Evolutionary conservation across 257 asterid genomes (phyloP).

Genomic region (Cynanchum wilfordii): DNA sequence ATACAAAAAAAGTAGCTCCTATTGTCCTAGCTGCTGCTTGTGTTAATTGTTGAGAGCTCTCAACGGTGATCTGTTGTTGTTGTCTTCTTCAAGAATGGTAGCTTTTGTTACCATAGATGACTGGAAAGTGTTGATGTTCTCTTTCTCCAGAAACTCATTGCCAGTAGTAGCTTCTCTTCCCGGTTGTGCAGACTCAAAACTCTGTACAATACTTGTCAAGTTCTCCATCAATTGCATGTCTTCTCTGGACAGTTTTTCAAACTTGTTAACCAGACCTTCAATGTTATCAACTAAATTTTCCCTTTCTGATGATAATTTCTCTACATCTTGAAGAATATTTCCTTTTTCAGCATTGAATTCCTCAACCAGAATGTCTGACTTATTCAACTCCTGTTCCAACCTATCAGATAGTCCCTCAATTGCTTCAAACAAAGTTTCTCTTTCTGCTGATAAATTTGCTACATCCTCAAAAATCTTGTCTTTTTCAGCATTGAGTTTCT

Average conservation of each 20-base stretch:
- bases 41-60: slow-evolving; percentile 52
- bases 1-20: slow-evolving; percentile 9
- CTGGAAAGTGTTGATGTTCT: slow-evolving; percentile 34
- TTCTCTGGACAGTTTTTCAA: slow-evolving; percentile 34
- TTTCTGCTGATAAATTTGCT: slow-evolving; percentile 31
- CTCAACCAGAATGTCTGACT: slow-evolving; percentile 9
- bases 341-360: slow-evolving; percentile 26
- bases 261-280: slow-evolving; percentile 31
- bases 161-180: not conserved
- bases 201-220: slow-evolving; percentile 44
- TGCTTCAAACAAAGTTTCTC: slow-evolving; percentile 30
- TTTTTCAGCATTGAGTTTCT: slow-evolving; percentile 29
- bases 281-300: slow-evolving; percentile 31
- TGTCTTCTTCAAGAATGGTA: slow-evolving; percentile 33
- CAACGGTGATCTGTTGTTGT: slow-evolving; percentile 48
- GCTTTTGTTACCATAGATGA: slow-evolving; percentile 44
- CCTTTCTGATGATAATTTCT: slow-evolving; percentile 31
- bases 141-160: slow-evolving; percentile 35
- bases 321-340: slow-evolving; percentile 18
- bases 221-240: slow-evolving; percentile 49
- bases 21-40: not conserved
- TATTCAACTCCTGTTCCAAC: slow-evolving; percentile 22
- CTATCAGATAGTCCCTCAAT: slow-evolving; percentile 37
- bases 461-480: slow-evolving; percentile 16
- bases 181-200: slow-evolving; percentile 21